A percentile compares a stretch with the other conserved stretches of the same genome.
Conservation (phyloP, 345 rosid genomes). For the Gossypioides kirkii region DNA sequence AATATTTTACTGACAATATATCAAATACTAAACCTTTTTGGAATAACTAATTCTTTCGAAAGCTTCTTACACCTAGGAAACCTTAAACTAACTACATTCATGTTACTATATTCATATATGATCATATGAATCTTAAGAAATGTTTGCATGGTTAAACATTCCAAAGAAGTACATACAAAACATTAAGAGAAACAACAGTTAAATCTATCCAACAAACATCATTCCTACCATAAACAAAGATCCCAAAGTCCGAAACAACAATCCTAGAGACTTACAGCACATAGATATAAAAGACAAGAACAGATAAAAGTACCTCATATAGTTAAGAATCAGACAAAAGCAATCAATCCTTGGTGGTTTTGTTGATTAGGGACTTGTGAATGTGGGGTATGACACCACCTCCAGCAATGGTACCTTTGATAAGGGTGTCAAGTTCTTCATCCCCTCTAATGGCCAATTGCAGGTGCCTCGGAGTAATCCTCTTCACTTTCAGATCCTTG, state of each 20-base stretch:
- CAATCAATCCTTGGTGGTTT: slow-evolving; percentile 16
- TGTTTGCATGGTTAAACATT: not conserved
- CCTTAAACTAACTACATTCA: not conserved
- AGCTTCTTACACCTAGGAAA: not conserved
- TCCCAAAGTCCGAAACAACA: not conserved
- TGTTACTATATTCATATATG: not conserved
- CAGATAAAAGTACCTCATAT: not conserved
- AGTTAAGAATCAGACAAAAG: not conserved
- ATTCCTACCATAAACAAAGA: slow-evolving; percentile 3
- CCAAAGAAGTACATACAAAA: not conserved
- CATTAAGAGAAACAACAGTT: not conserved
- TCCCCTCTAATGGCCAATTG: slow-evolving; percentile 52
- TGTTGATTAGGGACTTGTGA: slow-evolving; percentile 25
- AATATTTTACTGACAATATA: too few relatives aligned
- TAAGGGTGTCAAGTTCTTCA: slow-evolving; percentile 57
- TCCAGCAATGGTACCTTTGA: slow-evolving; percentile 57
- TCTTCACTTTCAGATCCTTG: slow-evolving; percentile 72
- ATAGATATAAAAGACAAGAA: not conserved
- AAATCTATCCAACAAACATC: slow-evolving; percentile 10
- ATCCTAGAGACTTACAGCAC: not conserved
- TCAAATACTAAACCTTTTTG: too few relatives aligned
- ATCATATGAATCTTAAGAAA: not conserved
- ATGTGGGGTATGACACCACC: slow-evolving; percentile 29
- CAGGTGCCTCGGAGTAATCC: slow-evolving; percentile 53
- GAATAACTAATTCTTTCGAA: not conserved